Evolutionary conservation across 2,329 filamentous ascomycete genomes (phyloP).

Genomic region (Bertia moriformis): DNA sequence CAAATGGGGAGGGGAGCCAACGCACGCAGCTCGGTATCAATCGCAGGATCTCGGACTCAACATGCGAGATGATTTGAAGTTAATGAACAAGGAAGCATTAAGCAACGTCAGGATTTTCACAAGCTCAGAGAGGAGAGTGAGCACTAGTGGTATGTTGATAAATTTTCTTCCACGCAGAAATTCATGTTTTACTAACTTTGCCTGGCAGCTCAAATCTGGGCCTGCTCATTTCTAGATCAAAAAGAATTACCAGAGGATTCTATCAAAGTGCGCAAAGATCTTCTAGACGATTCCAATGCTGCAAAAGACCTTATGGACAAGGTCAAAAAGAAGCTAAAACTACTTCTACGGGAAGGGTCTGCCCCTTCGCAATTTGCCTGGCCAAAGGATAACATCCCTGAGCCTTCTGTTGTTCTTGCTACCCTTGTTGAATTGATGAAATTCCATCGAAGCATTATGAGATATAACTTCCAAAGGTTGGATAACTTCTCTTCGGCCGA

Average conservation of each 20-base stretch:
- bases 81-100: slow-evolving; percentile 83
- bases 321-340: slow-evolving; percentile 98
- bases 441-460: slow-evolving; percentile 89
- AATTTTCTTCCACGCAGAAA: neutral
- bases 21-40: slow-evolving; percentile 91
- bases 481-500: slow-evolving; percentile 37
- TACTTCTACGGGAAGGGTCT: slow-evolving; percentile 78
- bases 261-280: slow-evolving; percentile 82
- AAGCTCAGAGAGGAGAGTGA: slow-evolving; percentile 86
- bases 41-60: slow-evolving; percentile 87
- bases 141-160: slow-evolving; percentile 52
- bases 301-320: slow-evolving; percentile 99
- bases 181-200: neutral
- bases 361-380: slow-evolving; percentile 86
- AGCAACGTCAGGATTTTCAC: slow-evolving; percentile 91
- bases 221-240: slow-evolving; percentile 72
- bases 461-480: slow-evolving; percentile 76
- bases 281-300: slow-evolving; percentile 92
- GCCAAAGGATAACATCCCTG: slow-evolving; percentile 72
- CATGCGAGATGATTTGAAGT: slow-evolving; percentile 83
- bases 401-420: slow-evolving; percentile 82
- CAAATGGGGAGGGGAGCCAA: slow-evolving; percentile 97
- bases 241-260: slow-evolving; percentile 75
- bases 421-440: slow-evolving; percentile 94
- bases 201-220: slow-evolving; percentile 65